Percentiles rank a stretch among this genome's conserved stretches.
Conservation (phyloP, 2,329 filamentous ascomycete species). For the Aspergillus melleus region DNA sequence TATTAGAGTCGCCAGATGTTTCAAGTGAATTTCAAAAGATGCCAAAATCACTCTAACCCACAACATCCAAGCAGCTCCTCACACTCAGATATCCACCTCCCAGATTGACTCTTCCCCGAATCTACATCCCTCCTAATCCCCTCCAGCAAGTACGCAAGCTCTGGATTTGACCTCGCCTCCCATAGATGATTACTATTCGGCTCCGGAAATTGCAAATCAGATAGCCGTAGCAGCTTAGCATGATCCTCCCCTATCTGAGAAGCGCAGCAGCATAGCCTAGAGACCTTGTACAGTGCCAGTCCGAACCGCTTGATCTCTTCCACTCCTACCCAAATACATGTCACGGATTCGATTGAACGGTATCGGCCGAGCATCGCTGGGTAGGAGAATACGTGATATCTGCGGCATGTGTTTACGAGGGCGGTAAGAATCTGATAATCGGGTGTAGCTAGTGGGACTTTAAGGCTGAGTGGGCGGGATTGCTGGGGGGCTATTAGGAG, state of each 20-base stretch:
- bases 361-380: constrained; percentile 24
- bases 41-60: neutral
- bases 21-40: too few species aligned
- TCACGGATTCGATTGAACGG: constrained; percentile 11
- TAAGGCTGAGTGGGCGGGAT: neutral
- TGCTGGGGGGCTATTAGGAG: constrained; percentile 6
- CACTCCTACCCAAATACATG: constrained; percentile 22
- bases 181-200: constrained; percentile 14
- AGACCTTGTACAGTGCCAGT: constrained; percentile 24
- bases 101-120: neutral
- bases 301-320: constrained; percentile 28
- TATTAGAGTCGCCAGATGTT: neutral
- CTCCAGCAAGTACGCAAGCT: neutral
- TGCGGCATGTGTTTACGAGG: constrained; percentile 21
- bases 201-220: constrained; percentile 19
- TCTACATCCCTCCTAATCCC: neutral
- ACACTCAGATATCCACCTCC: constrained; percentile 1
- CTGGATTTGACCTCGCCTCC: constrained; percentile 11
- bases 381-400: constrained; percentile 24
- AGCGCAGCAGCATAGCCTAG: constrained; percentile 1
- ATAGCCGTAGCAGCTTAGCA: constrained; percentile 5
- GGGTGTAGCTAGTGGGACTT: constrained; percentile 2
- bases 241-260: neutral
- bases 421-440: constrained; percentile 17
- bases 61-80: neutral